Percentiles rank a stretch among this genome's conserved stretches.
phyloP scores from a whole-genome alignment of 805 yeast genomes.

The Cephaloascus fragrans region DNA sequence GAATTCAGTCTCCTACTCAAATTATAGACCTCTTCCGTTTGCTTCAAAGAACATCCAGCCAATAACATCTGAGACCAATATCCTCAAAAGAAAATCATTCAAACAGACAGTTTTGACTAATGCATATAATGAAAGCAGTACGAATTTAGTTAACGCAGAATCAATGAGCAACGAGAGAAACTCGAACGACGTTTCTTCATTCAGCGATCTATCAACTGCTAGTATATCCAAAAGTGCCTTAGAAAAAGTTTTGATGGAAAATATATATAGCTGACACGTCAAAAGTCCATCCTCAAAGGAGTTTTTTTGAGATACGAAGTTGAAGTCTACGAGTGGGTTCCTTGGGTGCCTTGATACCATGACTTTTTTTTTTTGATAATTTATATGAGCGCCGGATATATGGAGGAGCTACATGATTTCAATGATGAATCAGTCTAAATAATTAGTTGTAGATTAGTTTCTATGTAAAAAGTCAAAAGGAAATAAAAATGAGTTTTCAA shows the following conservation, averaged over 20 bases:
- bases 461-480: no score
- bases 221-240: not conserved
- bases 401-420: no score
- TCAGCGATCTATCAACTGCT: not conserved
- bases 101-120: not conserved
- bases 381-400: no score
- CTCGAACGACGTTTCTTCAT: not conserved
- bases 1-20: not conserved
- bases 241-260: slow-evolving; percentile 1
- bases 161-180: not conserved
- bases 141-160: no score
- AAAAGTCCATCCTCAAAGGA: no score
- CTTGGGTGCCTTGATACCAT: no score
- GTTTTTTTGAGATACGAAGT: no score
- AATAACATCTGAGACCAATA: not conserved
- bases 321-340: no score
- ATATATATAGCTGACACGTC: not conserved
- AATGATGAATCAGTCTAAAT: no score
- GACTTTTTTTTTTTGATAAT: no score
- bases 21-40: not conserved
- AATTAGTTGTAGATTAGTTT: no score
- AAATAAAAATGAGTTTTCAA: no score
- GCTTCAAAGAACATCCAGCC: not conserved
- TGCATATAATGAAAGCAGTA: not conserved
- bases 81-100: not conserved